phyloP scores from a whole-genome alignment of 495 filamentous ascomycete species.

The Rostrohypoxylon terebratum region DNA sequence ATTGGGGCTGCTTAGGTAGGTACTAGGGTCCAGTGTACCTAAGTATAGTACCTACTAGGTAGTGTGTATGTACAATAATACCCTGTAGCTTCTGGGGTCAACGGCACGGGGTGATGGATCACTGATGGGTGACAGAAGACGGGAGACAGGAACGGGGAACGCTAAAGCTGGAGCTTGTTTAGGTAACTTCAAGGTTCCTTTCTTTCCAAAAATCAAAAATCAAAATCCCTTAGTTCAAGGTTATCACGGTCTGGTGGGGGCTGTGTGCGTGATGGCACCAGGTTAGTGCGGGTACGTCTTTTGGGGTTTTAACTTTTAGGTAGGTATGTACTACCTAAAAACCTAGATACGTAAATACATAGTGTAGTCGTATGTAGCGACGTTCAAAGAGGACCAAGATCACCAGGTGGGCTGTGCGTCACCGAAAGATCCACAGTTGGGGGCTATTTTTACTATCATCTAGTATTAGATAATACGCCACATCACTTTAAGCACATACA shows the following conservation, averaged over 20 bases:
- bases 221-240: no score
- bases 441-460: slow-evolving; percentile 25
- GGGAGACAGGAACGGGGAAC: slow-evolving; percentile 8
- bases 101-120: background rate
- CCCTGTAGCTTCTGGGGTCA: no score
- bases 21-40: no score
- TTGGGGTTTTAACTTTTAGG: no score
- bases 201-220: no score
- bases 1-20: background rate
- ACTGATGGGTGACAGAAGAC: background rate
- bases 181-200: slow-evolving; percentile 2
- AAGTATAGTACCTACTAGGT: no score
- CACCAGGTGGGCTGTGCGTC: slow-evolving; percentile 34
- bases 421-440: slow-evolving; percentile 34
- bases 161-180: background rate
- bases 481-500: background rate
- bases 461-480: slow-evolving; percentile 9
- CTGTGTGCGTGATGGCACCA: slow-evolving; percentile 5
- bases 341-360: no score
- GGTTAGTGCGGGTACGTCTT: no score
- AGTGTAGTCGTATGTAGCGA: background rate
- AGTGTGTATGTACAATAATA: no score
- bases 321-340: no score
- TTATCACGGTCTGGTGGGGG: background rate
- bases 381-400: slow-evolving; percentile 1